Evolutionary conservation across 345 rosid genomes (phyloP), one percentile per base, ranked within the genome.

Genomic region (Eutrema japonicum): DNA sequence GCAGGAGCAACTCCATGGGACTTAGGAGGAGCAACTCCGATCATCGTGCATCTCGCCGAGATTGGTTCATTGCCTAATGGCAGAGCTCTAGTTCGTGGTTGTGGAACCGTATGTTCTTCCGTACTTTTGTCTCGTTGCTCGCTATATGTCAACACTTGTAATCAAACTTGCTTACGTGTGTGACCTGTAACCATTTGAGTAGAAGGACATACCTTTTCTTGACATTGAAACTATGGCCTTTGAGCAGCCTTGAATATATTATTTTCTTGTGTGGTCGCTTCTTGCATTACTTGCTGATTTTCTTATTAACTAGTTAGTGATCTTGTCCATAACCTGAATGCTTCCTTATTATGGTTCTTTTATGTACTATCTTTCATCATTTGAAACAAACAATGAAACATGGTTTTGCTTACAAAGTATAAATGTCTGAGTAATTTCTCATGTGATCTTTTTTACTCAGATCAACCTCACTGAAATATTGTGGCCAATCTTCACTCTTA

Each of bases 1-100:
- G 78, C 72, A 41, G 93, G 90, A 49, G 50, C 83, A 6, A 90
- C 87, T 7, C 98, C 93, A 8, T 90, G 96, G 96, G 96, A 90
- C 82, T 79, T 93, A 66, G 96, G 97, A 51, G 52, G 35, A 82
- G 81, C 96, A 41, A 84, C 96, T 14, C 92, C 96, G 18, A 58
- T 89, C 62, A 50, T 89, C 64, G 58, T 69, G 14, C 87, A 89
- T 73, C 95, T 93, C 54, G 78, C 51, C 46, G 84, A 70, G 42
- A 78, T 83, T 18, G 87, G 80, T 47, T 73, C 84, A 38, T 91
- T 93, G 51, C 96, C 98, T 46, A 85, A 77, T 41, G 98, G 98
- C 75, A 82, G 84, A 64, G 89, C 86, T 82, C 76, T 89, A 30
- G 84, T 92, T 60, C 94, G 96, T 71, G 98, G 94, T 64, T 92